Evolutionary conservation across 305 asterid species (phyloP).

Genomic region (Rubia tinctorum): DNA sequence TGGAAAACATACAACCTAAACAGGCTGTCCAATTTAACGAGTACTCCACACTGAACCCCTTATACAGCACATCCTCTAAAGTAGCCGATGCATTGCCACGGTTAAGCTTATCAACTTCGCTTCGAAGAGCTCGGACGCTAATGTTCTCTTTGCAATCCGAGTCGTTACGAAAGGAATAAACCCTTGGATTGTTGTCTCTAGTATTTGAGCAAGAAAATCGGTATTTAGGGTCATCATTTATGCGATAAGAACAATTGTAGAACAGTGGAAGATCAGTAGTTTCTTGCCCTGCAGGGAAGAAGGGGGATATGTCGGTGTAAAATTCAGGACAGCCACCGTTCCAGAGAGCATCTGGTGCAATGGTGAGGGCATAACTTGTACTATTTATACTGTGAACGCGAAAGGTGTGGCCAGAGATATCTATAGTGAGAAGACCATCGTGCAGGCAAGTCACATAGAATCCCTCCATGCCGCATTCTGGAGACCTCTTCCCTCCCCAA

Average conservation of each 20-base stretch:
- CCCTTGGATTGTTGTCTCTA: neutral
- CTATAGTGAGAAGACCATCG: neutral
- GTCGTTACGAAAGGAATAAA: conserved; percentile 1
- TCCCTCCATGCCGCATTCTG: conserved; percentile 16
- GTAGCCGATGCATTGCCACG: neutral
- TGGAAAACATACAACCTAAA: conserved; percentile 8
- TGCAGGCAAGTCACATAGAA: conserved; percentile 5
- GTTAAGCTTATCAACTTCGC: neutral
- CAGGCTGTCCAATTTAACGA: conserved; percentile 5
- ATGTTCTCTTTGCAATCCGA: neutral
- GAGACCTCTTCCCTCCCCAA: conserved; percentile 23
- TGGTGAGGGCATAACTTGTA: neutral
- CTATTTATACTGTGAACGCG: conserved; percentile 10
- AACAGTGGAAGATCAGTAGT: neutral
- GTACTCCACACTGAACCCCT: conserved; percentile 21
- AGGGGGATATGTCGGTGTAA: neutral
- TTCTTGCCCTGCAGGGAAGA: neutral
- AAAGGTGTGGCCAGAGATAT: conserved; percentile 7
- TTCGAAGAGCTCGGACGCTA: conserved; percentile 9
- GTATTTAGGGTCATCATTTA: neutral
- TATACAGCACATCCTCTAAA: conserved; percentile 7
- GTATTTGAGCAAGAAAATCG: conserved; percentile 7
- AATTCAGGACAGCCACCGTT: conserved; percentile 20
- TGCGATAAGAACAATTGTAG: neutral
- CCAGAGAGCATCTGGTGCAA: conserved; percentile 25